phyloP scores from a whole-genome alignment of 208 protist species.

The Herpetomonas muscarum region DNA sequence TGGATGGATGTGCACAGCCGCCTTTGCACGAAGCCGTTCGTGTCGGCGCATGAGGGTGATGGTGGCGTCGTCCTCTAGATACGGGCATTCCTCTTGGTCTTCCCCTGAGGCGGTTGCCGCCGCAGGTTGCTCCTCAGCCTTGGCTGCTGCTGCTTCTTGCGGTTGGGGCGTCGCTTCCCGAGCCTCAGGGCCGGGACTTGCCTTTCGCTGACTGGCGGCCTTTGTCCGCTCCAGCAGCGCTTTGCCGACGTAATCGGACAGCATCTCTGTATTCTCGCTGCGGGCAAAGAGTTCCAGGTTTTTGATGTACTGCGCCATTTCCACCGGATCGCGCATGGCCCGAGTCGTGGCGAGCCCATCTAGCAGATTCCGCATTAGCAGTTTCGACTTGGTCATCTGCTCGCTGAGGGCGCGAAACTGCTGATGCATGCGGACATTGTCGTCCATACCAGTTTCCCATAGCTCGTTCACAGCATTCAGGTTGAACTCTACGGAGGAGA shows the following conservation, averaged over 20 bases:
- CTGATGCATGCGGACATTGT: constrained; percentile 78
- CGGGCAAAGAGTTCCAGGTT: constrained; percentile 73
- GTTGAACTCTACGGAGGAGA: constrained; percentile 82
- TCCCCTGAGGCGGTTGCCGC: no score
- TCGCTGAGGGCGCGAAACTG: constrained; percentile 63
- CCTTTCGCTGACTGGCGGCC: constrained; percentile 1
- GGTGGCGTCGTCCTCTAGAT: constrained; percentile 13
- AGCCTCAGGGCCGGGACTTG: no score
- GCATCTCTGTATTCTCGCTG: constrained; percentile 53
- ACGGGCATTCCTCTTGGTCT: constrained; percentile 1
- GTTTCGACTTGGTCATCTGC: constrained; percentile 35
- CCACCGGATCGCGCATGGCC: constrained; percentile 28
- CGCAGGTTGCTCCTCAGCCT: no score
- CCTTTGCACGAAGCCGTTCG: constrained; percentile 35
- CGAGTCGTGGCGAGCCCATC: constrained; percentile 75
- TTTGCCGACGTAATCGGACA: constrained; percentile 56
- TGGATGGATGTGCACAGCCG: constrained; percentile 40
- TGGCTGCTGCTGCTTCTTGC: no score
- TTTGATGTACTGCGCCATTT: constrained; percentile 62
- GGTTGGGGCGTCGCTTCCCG: no score
- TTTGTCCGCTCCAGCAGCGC: constrained; percentile 30
- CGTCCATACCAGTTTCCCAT: constrained; percentile 70
- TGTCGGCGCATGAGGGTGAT: constrained; percentile 19
- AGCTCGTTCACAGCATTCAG: constrained; percentile 68
- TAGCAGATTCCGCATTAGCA: constrained; percentile 70